phyloP scores from a whole-genome alignment of 148 eudicot genomes.

The Beta vulgaris region DNA sequence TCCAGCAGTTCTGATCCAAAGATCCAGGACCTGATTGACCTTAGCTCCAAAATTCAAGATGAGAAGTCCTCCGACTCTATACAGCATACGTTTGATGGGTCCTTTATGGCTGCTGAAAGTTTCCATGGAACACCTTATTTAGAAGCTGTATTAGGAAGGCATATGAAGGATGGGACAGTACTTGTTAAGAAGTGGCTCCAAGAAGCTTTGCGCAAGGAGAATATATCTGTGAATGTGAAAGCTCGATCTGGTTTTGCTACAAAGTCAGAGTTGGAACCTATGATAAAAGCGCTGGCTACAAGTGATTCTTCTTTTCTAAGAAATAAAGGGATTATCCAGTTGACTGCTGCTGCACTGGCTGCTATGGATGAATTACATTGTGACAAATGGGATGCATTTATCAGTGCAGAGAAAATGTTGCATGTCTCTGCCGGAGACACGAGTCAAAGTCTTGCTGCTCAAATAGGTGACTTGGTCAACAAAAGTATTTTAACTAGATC shows the following conservation, averaged over 20 bases:
- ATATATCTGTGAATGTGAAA: slow-evolving; percentile 56
- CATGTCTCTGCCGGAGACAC: slow-evolving; percentile 85
- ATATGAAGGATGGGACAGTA: slow-evolving; percentile 78
- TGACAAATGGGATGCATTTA: slow-evolving; percentile 91
- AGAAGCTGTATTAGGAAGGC: slow-evolving; percentile 77
- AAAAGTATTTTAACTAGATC: slow-evolving; percentile 60
- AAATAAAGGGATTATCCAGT: slow-evolving; percentile 88
- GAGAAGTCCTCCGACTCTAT: slow-evolving; percentile 29
- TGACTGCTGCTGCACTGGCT: slow-evolving; percentile 65
- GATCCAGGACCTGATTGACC: slow-evolving; percentile 43
- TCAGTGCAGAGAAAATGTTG: slow-evolving; percentile 91
- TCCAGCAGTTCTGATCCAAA: slow-evolving; percentile 42
- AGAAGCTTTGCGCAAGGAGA: slow-evolving; percentile 79
- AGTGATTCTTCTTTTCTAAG: slow-evolving; percentile 56
- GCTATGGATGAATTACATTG: slow-evolving; percentile 62
- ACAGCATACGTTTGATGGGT: slow-evolving; percentile 53
- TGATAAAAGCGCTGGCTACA: slow-evolving; percentile 69
- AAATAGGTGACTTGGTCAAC: slow-evolving; percentile 80
- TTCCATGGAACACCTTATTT: slow-evolving; percentile 79
- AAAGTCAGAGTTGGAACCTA: slow-evolving; percentile 59
- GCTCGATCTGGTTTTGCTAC: slow-evolving; percentile 68
- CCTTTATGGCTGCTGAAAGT: slow-evolving; percentile 73
- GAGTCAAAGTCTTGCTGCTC: slow-evolving; percentile 96
- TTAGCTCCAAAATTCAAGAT: slow-evolving; percentile 42
- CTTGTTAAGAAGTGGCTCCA: slow-evolving; percentile 92